Evolutionary conservation across 371 early-diverging fungal genomes (phyloP), one percentile per base, ranked within the genome.

Genomic region (Syncephalastrum contaminatum): DNA sequence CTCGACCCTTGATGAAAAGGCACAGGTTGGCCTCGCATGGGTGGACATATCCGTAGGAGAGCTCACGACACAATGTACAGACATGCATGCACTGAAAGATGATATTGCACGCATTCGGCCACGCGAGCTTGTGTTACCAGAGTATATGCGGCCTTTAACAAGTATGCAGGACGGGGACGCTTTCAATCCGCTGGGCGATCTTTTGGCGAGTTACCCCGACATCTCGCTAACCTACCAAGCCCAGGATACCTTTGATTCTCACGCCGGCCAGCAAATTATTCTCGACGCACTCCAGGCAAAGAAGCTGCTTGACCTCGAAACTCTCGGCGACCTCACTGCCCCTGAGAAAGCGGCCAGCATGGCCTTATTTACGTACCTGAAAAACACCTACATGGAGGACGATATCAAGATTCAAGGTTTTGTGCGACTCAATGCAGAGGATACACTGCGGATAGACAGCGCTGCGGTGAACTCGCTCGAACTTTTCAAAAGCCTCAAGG

Each of bases 21-120:
- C 59, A 16, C 22, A 59, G 1, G 53, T 91, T 18, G 92, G 93
- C 3, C 68, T 97, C 42, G 88, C 96, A 2, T 97, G 96, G 96
- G 69, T 88, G 2, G 98, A 97, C 78, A 64, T 97, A 41, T 87
- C 92, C 0, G 93, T 95, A 1, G 98, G 98, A 22, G 95, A 94
- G 47, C 93, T 94, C 58, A 77, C 83, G 44, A 81, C 90, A 30
- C 78, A 88, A 57, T 64, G 73, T 13, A 80, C 88, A 1, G 63
- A 66, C 0, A 25, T 77, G 4, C 62, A 62, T 0, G 59, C 67
- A 0, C 72, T 96, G 13, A 68, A 71, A 4, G 78, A 85, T 14
- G 92, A 93, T 54, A 56, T 95, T 46, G 86, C 89, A 3, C 85
- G 93, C 22, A 91, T 96, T 42, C 79, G 86, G 20, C 97, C 97